phyloP scores from a whole-genome alignment of 768 basidiomycete genomes.

The Astraeus odoratus region DNA sequence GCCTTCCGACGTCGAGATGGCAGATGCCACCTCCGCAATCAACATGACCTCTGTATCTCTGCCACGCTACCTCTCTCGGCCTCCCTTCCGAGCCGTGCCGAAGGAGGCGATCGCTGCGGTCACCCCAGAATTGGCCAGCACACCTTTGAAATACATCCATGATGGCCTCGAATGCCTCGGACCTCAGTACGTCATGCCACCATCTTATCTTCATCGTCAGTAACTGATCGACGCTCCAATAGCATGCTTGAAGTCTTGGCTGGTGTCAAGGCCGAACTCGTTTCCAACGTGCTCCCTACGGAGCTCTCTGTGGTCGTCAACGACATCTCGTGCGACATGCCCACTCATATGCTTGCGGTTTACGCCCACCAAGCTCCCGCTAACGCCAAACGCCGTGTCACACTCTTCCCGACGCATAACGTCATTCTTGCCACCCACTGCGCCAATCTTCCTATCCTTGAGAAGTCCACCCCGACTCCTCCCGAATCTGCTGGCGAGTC shows the following conservation, averaged over 20 bases:
- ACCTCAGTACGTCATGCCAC: constrained; percentile 14
- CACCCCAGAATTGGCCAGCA: constrained; percentile 23
- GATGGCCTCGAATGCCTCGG: constrained; percentile 23
- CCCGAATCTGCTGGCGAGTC: constrained; percentile 14
- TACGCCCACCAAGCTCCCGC: constrained; percentile 20
- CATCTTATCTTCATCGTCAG: neutral
- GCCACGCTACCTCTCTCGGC: constrained; percentile 21
- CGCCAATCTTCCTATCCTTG: constrained; percentile 21
- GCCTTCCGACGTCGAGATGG: neutral
- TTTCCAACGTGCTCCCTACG: constrained; percentile 20
- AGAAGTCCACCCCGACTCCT: constrained; percentile 8
- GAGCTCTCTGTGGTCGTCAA: constrained; percentile 21
- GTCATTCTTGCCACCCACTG: constrained; percentile 29
- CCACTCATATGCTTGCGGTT: constrained; percentile 27
- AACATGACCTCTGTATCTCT: constrained; percentile 10
- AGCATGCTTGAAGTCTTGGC: constrained; percentile 28
- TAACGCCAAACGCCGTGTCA: constrained; percentile 23
- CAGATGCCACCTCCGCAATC: constrained; percentile 5
- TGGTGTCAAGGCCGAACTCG: constrained; percentile 17
- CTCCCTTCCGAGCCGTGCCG: constrained; percentile 9
- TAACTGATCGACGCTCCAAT: constrained; percentile 7
- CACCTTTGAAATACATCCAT: constrained; percentile 19
- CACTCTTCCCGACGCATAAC: constrained; percentile 31
- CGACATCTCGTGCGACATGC: constrained; percentile 26
- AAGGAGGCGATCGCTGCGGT: constrained; percentile 11